Conservation (phyloP, 345 rosid genomes). For the Turritis glabra region DNA sequence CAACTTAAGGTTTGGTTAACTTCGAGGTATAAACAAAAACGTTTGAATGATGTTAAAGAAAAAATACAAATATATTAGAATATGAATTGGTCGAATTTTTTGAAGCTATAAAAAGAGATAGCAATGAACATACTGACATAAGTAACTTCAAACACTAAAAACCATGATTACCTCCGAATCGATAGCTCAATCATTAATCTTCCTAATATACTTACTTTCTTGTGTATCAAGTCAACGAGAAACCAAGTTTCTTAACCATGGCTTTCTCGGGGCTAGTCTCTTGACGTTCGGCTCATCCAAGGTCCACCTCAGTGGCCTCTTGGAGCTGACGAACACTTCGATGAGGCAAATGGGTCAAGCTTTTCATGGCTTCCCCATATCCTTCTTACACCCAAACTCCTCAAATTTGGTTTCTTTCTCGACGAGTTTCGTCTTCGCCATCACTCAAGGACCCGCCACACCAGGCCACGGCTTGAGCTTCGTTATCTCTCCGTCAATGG, state of each 20-base stretch:
- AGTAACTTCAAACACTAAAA: neutral
- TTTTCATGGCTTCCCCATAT: conserved; percentile 45
- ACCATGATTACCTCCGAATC: conserved; percentile 18
- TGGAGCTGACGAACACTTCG: conserved; percentile 57
- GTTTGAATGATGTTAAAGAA: no score
- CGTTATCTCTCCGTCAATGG: conserved; percentile 37
- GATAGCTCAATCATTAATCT: conserved; percentile 18
- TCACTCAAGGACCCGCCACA: conserved; percentile 20
- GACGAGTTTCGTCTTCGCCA: conserved; percentile 45
- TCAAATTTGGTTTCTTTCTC: conserved; percentile 36
- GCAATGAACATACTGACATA: neutral
- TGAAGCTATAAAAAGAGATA: conserved; percentile 18
- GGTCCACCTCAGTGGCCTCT: conserved; percentile 46
- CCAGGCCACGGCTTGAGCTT: conserved; percentile 51
- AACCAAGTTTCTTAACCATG: conserved; percentile 45
- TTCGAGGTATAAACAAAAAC: no score
- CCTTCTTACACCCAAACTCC: conserved; percentile 29
- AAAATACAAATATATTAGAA: neutral
- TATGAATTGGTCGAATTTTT: neutral
- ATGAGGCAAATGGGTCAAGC: conserved; percentile 42
- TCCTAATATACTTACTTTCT: conserved; percentile 2
- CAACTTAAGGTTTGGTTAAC: no score
- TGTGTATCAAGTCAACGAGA: conserved; percentile 31
- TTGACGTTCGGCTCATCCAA: conserved; percentile 40
- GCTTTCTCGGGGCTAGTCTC: conserved; percentile 44